These are phyloP conservation scores for Buxus sempervirens DNA, from an alignment of 164 flowering plant genomes.

Conservation along the genomic window DNA sequence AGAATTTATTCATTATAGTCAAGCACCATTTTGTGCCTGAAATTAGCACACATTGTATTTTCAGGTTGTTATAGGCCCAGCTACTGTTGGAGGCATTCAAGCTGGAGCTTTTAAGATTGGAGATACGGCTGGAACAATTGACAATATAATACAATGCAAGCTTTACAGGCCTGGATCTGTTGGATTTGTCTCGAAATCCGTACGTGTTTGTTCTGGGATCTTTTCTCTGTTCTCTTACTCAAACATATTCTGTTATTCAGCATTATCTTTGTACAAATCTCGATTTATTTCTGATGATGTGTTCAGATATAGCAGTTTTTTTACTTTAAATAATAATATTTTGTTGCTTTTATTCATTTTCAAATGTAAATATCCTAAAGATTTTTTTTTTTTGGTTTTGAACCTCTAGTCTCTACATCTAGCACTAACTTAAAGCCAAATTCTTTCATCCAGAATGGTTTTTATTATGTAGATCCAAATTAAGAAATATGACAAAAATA, in stretches of 20 bases:
- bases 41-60: slow-evolving; percentile 9
- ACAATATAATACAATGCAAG: slow-evolving; percentile 91
- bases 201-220: no score
- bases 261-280: background rate
- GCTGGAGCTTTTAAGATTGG: slow-evolving; percentile 98
- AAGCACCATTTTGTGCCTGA: background rate
- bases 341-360: background rate
- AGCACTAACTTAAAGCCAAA: background rate
- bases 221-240: no score
- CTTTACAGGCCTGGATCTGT: slow-evolving; percentile 99
- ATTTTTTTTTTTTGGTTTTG: background rate
- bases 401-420: background rate
- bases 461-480: background rate
- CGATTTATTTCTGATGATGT: background rate
- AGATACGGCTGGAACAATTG: slow-evolving; percentile 94
- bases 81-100: slow-evolving; percentile 94
- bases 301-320: background rate
- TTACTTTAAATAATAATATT: background rate
- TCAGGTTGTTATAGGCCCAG: slow-evolving; percentile 98
- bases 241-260: no score
- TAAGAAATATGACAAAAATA: no score
- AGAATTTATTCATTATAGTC: background rate
- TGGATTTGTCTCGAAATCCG: slow-evolving; percentile 99
- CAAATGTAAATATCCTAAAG: no score
- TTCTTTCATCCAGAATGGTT: background rate